Evolutionary conservation across 768 basidiomycete species (phyloP).

Genomic region (Rhodotorula taiwanensis): DNA sequence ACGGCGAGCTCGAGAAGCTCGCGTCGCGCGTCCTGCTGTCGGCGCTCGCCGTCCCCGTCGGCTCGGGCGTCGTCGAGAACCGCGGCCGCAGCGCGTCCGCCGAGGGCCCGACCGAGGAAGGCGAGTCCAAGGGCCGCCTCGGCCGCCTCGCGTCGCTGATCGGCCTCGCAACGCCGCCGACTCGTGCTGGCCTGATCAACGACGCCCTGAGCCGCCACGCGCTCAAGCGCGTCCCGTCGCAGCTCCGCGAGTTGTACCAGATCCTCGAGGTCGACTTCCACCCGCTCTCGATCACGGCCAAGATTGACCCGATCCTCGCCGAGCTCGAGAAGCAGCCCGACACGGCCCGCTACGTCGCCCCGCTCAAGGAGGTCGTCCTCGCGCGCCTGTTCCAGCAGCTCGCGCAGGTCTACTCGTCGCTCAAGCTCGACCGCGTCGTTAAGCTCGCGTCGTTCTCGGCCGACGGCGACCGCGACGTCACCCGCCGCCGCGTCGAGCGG

Average conservation of each 20-base stretch:
- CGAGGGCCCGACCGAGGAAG: conserved; percentile 44
- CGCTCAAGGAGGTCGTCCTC: conserved; percentile 81
- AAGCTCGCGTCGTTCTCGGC: conserved; percentile 72
- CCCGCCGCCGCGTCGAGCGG: conserved; percentile 54
- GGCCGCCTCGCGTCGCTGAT: conserved; percentile 76
- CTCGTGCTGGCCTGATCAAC: conserved; percentile 71
- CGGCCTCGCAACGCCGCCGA: conserved; percentile 74
- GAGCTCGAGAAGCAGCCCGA: conserved; percentile 49
- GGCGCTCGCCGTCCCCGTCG: conserved; percentile 87
- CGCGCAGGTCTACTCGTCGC: conserved; percentile 81
- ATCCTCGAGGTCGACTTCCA: conserved; percentile 89
- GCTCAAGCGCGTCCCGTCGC: conserved; percentile 65
- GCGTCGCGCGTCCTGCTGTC: conserved; percentile 87
- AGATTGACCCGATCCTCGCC: conserved; percentile 70
- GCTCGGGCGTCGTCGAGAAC: conserved; percentile 45
- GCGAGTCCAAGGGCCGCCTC: conserved; percentile 59
- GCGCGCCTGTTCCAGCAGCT: conserved; percentile 85
- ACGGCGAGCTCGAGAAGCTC: conserved; percentile 70
- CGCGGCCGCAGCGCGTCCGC: background rate
- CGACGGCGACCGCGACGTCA: conserved; percentile 65
- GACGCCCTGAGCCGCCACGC: conserved; percentile 81
- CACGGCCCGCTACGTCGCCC: conserved; percentile 68
- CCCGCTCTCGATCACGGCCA: conserved; percentile 72
- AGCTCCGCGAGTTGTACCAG: conserved; percentile 70
- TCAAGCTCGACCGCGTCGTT: conserved; percentile 70